Evolutionary conservation across 495 filamentous ascomycete genomes (phyloP).

Genomic region (Aspergillus ellipticus): DNA sequence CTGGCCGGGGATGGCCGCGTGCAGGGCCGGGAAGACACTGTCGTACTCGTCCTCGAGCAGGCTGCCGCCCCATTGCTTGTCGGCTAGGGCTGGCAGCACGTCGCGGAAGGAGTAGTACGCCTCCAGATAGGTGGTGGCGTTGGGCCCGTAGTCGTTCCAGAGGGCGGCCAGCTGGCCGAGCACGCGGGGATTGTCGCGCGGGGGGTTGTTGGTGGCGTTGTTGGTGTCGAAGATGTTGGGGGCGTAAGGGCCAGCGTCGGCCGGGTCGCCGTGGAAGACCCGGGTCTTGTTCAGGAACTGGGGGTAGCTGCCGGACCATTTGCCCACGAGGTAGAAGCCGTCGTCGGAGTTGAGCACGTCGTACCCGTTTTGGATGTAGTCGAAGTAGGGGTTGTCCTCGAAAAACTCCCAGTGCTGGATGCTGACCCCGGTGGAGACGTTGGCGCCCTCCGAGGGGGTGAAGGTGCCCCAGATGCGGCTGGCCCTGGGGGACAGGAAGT

Average conservation of each 20-base stretch:
- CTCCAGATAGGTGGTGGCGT: constrained; percentile 42
- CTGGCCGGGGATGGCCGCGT: constrained; percentile 38
- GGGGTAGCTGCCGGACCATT: constrained; percentile 44
- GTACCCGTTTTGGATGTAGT: constrained; percentile 50
- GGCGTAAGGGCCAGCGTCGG: constrained; percentile 30
- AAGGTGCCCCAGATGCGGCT: constrained; percentile 54
- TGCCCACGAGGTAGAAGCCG: constrained; percentile 45
- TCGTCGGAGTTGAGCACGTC: constrained; percentile 51
- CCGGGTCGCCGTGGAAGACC: constrained; percentile 43
- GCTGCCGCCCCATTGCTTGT: constrained; percentile 54
- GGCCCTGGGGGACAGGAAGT: constrained; percentile 38
- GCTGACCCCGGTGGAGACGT: constrained; percentile 42
- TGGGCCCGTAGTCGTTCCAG: constrained; percentile 52
- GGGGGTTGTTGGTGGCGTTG: constrained; percentile 42
- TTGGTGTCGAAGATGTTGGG: constrained; percentile 46
- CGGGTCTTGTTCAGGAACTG: constrained; percentile 31
- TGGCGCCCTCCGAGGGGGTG: constrained; percentile 36
- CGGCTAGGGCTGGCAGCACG: constrained; percentile 45
- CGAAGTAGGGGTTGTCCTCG: constrained; percentile 43
- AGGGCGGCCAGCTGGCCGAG: constrained; percentile 42
- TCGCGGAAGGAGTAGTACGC: constrained; percentile 48
- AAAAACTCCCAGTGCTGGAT: constrained; percentile 46
- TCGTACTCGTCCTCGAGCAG: constrained; percentile 37
- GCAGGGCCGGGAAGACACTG: constrained; percentile 33
- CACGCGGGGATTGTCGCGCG: constrained; percentile 32